Percentiles rank a stretch among this genome's conserved stretches.
phyloP scores from a whole-genome alignment of 108 stramenopile genomes.

The Cylindrotheca fusiformis region DNA sequence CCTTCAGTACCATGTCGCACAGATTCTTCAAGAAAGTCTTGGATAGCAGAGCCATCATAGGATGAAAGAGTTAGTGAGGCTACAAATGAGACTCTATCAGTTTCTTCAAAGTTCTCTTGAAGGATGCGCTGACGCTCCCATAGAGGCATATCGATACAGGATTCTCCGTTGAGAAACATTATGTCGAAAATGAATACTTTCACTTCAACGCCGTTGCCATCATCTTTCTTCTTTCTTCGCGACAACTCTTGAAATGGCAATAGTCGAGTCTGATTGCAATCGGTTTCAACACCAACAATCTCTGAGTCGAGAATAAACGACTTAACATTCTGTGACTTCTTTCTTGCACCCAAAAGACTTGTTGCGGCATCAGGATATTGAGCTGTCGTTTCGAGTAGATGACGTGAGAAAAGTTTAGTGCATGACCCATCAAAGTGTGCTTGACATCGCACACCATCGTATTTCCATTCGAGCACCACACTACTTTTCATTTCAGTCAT shows the following conservation, averaged over 20 bases:
- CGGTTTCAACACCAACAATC: constrained; percentile 67
- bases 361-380: constrained; percentile 79
- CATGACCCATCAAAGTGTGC: constrained; percentile 59
- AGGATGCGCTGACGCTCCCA: constrained; percentile 48
- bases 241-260: constrained; percentile 85
- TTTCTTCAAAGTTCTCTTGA: constrained; percentile 42
- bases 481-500: constrained; percentile 8
- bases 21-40: constrained; percentile 52
- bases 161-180: constrained; percentile 75
- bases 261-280: constrained; percentile 37
- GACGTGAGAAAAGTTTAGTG: constrained; percentile 70
- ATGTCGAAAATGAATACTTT: constrained; percentile 84
- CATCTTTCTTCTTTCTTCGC: constrained; percentile 42
- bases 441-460: constrained; percentile 90
- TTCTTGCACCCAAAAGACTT: constrained; percentile 13
- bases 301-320: constrained; percentile 87
- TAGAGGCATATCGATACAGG: constrained; percentile 55
- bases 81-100: constrained; percentile 58
- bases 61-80: constrained; percentile 8
- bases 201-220: constrained; percentile 64
- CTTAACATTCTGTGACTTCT: neutral
- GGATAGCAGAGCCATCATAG: constrained; percentile 51
- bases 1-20: constrained; percentile 83
- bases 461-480: constrained; percentile 80
- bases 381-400: constrained; percentile 71